A percentile compares a stretch with the other conserved stretches of the same genome.
Conservation (phyloP, 306 rosid species). For the Abrus precatorius region DNA sequence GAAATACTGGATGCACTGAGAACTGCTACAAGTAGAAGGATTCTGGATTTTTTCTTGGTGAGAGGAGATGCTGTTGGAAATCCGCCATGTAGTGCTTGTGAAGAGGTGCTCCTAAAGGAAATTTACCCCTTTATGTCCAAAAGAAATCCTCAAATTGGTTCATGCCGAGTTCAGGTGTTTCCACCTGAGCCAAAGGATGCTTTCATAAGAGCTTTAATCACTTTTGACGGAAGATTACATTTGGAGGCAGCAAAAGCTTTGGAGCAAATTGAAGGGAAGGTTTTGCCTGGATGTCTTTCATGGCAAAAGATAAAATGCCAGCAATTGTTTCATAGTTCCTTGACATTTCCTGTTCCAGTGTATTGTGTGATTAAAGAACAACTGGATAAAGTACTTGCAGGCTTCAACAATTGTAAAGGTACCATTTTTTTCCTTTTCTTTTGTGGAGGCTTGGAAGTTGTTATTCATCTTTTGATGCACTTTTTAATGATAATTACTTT, state of each 20-base stretch:
- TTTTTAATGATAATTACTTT: slow-evolving; percentile 32
- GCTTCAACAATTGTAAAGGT: slow-evolving; percentile 66
- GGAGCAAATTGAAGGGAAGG: slow-evolving; percentile 86
- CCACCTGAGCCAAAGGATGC: slow-evolving; percentile 70
- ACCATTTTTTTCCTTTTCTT: slow-evolving; percentile 41
- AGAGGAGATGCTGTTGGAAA: slow-evolving; percentile 76
- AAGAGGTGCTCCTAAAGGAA: slow-evolving; percentile 78
- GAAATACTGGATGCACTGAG: slow-evolving; percentile 71
- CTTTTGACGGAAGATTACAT: slow-evolving; percentile 92
- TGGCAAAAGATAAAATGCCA: slow-evolving; percentile 96
- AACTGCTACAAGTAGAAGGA: slow-evolving; percentile 70
- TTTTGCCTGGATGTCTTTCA: slow-evolving; percentile 72
- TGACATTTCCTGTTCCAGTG: slow-evolving; percentile 71
- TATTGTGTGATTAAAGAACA: slow-evolving; percentile 68
- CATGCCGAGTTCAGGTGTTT: slow-evolving; percentile 77
- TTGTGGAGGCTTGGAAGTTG: slow-evolving; percentile 29
- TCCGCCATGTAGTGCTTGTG: slow-evolving; percentile 71
- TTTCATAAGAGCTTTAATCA: slow-evolving; percentile 75
- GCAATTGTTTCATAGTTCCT: slow-evolving; percentile 77
- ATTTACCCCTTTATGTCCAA: slow-evolving; percentile 77
- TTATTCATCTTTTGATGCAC: slow-evolving; percentile 16
- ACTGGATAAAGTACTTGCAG: slow-evolving; percentile 63
- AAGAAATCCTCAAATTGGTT: slow-evolving; percentile 54
- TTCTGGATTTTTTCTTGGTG: slow-evolving; percentile 73
- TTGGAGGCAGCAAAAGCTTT: slow-evolving; percentile 94